phyloP scores from a whole-genome alignment of 805 yeast genomes.

The Schizosaccharomyces pombe region DNA sequence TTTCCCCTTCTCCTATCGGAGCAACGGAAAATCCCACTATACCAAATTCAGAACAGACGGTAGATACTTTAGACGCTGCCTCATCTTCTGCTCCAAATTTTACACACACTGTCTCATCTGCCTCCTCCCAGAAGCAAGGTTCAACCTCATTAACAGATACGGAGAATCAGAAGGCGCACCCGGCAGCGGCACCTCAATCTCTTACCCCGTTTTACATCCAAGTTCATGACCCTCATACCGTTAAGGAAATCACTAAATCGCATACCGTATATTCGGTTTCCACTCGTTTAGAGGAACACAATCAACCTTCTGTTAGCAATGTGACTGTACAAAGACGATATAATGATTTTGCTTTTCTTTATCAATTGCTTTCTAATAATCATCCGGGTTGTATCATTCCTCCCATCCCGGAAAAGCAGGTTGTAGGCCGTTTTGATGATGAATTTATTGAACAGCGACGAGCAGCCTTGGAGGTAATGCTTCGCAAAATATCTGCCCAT shows the following conservation, averaged over 20 bases:
- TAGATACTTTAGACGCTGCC: too few relatives aligned
- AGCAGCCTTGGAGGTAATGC: slow-evolving; percentile 66
- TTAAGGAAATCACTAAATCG: slow-evolving; percentile 71
- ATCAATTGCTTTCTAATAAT: slow-evolving; percentile 60
- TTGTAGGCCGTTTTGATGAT: slow-evolving; percentile 74
- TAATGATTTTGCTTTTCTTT: slow-evolving; percentile 82
- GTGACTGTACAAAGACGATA: slow-evolving; percentile 59
- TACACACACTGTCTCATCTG: too few relatives aligned
- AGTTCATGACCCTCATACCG: slow-evolving; percentile 77
- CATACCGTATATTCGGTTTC: slow-evolving; percentile 71
- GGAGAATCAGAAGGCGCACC: too few relatives aligned
- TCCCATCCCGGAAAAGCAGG: slow-evolving; percentile 89
- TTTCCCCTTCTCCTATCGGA: too few relatives aligned
- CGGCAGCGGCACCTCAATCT: neutral
- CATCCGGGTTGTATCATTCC: slow-evolving; percentile 85
- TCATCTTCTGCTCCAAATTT: too few relatives aligned
- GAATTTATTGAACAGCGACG: slow-evolving; percentile 75
- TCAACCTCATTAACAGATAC: too few relatives aligned
- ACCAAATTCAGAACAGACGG: too few relatives aligned
- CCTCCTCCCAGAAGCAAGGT: too few relatives aligned
- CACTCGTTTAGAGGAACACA: slow-evolving; percentile 24
- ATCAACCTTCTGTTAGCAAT: slow-evolving; percentile 14
- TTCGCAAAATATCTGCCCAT: slow-evolving; percentile 39
- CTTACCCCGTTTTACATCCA: slow-evolving; percentile 27
- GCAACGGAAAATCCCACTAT: too few relatives aligned